Evolutionary conservation across 176 grass and related monocot genomes (phyloP).

Genomic region (Zizania latifolia): DNA sequence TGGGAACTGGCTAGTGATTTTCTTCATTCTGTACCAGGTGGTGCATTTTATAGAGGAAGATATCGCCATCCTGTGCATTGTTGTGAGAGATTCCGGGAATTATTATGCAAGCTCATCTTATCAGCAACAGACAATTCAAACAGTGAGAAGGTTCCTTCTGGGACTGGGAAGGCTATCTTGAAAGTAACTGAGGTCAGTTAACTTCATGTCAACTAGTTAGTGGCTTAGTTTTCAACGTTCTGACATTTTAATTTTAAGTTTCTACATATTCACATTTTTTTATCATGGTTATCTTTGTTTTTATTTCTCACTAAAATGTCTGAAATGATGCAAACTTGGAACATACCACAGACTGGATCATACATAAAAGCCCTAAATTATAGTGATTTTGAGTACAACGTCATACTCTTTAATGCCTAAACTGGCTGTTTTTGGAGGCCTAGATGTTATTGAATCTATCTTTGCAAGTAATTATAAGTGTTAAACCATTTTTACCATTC

Average conservation of each 20-base stretch:
- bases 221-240: constrained; percentile 13
- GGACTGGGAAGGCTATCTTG: constrained; percentile 79
- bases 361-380: background rate
- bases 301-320: background rate
- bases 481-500: background rate
- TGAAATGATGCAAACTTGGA: no score
- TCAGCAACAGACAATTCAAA: constrained; percentile 63
- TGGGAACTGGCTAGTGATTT: constrained; percentile 84
- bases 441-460: background rate
- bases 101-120: constrained; percentile 86
- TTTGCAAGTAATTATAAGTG: background rate
- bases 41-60: constrained; percentile 66
- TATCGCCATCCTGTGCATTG: constrained; percentile 89
- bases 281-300: background rate
- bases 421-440: background rate
- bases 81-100: constrained; percentile 91
- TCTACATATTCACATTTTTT: background rate
- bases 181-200: constrained; percentile 80
- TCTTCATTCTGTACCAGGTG: constrained; percentile 55
- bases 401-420: background rate
- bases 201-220: constrained; percentile 3
- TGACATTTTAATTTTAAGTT: background rate
- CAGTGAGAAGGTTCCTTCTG: constrained; percentile 70
- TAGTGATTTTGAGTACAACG: background rate
- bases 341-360: background rate